A percentile compares a stretch with the other conserved stretches of the same genome.
These are phyloP conservation scores for Solanum chaucha DNA, from an alignment of 257 asterid genomes.

Conservation along the genomic window DNA sequence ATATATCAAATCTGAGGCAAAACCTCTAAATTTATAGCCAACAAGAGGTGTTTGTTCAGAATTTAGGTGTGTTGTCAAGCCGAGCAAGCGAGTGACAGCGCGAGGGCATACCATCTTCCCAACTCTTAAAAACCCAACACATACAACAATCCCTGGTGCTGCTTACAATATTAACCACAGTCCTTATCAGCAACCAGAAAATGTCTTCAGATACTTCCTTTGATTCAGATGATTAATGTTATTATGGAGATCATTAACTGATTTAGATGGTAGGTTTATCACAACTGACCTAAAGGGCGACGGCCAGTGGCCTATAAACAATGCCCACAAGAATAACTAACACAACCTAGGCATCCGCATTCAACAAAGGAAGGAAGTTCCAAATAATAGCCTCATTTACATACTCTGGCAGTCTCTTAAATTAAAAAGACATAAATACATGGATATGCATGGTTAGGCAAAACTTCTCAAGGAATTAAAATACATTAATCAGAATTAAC, in stretches of 20 bases:
- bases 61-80: neutral
- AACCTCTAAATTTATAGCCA: neutral
- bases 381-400: neutral
- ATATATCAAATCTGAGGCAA: neutral
- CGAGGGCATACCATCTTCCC: neutral
- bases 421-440: neutral
- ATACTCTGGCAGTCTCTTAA: neutral
- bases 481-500: neutral
- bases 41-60: neutral
- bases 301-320: neutral
- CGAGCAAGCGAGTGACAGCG: neutral
- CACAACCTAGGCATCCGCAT: neutral
- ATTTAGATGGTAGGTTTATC: neutral
- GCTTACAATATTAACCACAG: neutral
- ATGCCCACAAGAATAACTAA: neutral
- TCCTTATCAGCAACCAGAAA: neutral
- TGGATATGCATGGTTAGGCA: neutral
- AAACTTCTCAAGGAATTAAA: neutral
- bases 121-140: neutral
- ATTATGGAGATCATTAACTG: neutral
- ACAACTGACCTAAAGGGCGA: neutral
- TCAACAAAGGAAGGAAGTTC: neutral
- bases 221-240: neutral
- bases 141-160: neutral
- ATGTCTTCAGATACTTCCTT: neutral